phyloP scores from a whole-genome alignment of 495 filamentous ascomycete genomes.

The Talaromyces nanjingensis region DNA sequence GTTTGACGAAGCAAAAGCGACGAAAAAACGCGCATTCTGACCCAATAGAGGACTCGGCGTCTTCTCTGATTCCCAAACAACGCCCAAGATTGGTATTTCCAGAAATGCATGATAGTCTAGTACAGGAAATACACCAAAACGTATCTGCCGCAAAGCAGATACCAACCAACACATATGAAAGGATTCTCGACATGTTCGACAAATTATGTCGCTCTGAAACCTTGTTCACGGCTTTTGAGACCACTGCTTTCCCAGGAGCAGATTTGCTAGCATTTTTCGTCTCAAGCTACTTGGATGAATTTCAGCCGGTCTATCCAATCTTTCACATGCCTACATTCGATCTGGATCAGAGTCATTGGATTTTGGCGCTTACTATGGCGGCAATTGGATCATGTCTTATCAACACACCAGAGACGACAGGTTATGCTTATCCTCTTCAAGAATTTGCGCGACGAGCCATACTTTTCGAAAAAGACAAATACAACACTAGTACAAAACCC shows the following conservation, averaged over 20 bases:
- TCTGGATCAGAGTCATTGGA: conserved; percentile 33
- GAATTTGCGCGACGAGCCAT: conserved; percentile 39
- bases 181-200: conserved; percentile 28
- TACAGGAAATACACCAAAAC: conserved; percentile 6
- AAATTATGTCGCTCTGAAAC: conserved; percentile 29
- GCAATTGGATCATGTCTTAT: conserved; percentile 39
- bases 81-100: conserved; percentile 22
- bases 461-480: conserved; percentile 28
- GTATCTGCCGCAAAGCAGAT: conserved; percentile 15
- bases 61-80: neutral
- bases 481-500: conserved; percentile 10
- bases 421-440: conserved; percentile 28
- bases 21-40: conserved; percentile 12
- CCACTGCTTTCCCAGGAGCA: conserved; percentile 25
- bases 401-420: conserved; percentile 18
- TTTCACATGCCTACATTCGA: conserved; percentile 36
- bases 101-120: conserved; percentile 11
- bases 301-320: conserved; percentile 39
- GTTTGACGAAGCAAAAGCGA: conserved; percentile 25
- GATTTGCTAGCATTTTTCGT: conserved; percentile 27
- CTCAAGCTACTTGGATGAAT: conserved; percentile 30
- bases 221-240: conserved; percentile 31
- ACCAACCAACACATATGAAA: conserved; percentile 24
- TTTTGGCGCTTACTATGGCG: conserved; percentile 34
- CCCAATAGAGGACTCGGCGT: neutral